A percentile compares a stretch with the other conserved stretches of the same genome.
Conservation (phyloP, 2,329 filamentous ascomycete species). For the Aspergillus quadrilineatus region DNA sequence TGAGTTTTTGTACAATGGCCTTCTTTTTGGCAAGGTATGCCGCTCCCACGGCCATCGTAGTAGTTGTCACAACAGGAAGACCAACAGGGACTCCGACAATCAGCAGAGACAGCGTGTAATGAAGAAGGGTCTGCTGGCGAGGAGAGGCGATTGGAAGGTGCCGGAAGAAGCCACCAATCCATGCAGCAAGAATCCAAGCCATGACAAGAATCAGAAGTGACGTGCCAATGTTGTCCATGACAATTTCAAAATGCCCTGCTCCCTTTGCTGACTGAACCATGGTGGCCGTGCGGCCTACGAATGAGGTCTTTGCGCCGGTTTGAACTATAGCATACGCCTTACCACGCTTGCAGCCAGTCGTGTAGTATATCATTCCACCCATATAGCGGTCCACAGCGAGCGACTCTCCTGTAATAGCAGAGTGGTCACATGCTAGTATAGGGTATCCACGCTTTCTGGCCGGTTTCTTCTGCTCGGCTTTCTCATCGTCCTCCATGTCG, state of each 20-base stretch:
- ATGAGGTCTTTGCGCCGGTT: conserved; percentile 67
- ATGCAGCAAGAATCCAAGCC: conserved; percentile 71
- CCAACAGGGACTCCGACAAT: conserved; percentile 80
- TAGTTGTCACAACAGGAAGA: conserved; percentile 76
- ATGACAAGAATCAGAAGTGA: conserved; percentile 72
- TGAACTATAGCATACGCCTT: conserved; percentile 71
- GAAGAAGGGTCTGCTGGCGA: conserved; percentile 63
- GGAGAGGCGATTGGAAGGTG: conserved; percentile 58
- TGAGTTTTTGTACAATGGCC: conserved; percentile 77
- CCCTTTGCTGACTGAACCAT: conserved; percentile 73
- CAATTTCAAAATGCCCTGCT: conserved; percentile 75
- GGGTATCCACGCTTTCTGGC: conserved; percentile 55
- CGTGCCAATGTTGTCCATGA: conserved; percentile 79
- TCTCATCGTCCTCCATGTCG: conserved; percentile 50
- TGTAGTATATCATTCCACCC: conserved; percentile 74
- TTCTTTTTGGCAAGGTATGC: conserved; percentile 75
- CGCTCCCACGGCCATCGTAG: conserved; percentile 73
- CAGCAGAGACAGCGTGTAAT: conserved; percentile 68
- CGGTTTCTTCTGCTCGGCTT: conserved; percentile 15
- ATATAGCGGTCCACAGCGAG: conserved; percentile 68
- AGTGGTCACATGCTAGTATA: conserved; percentile 73
- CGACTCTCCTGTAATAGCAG: conserved; percentile 77
- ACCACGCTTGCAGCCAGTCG: conserved; percentile 77
- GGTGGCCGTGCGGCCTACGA: conserved; percentile 72
- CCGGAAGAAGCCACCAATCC: conserved; percentile 78